phyloP scores from a whole-genome alignment of 2,329 filamentous ascomycete species.

The Fusarium irregulare region DNA sequence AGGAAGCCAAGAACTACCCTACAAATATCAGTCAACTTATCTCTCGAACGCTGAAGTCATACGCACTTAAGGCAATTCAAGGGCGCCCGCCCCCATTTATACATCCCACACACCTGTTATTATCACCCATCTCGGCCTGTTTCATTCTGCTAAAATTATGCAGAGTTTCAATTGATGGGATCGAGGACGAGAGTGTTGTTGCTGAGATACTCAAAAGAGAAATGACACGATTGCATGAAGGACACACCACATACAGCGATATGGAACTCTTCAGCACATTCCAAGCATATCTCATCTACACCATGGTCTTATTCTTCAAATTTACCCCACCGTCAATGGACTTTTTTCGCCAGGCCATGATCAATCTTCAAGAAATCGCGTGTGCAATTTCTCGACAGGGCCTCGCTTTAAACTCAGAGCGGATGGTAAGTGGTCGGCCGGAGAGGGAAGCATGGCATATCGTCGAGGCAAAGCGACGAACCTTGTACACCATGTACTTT shows the following conservation, averaged over 20 bases:
- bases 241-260: slow-evolving; percentile 43
- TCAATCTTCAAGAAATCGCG: slow-evolving; percentile 58
- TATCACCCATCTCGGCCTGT: slow-evolving; percentile 54
- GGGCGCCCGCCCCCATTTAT: slow-evolving; percentile 58
- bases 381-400: slow-evolving; percentile 50
- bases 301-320: slow-evolving; percentile 60
- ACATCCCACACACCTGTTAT: slow-evolving; percentile 53
- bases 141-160: slow-evolving; percentile 55
- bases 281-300: slow-evolving; percentile 66
- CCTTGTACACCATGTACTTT: slow-evolving; percentile 60
- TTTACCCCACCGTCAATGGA: slow-evolving; percentile 34
- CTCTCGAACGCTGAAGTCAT: slow-evolving; percentile 57
- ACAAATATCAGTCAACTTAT: slow-evolving; percentile 54
- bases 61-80: slow-evolving; percentile 52
- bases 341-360: slow-evolving; percentile 57
- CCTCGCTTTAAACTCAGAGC: slow-evolving; percentile 58
- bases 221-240: slow-evolving; percentile 55
- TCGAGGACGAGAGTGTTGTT: slow-evolving; percentile 42
- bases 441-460: slow-evolving; percentile 66
- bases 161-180: slow-evolving; percentile 51
- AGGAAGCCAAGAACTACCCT: slow-evolving; percentile 57
- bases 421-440: slow-evolving; percentile 50
- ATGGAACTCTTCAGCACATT: slow-evolving; percentile 56
- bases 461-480: slow-evolving; percentile 63
- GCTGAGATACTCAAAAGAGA: slow-evolving; percentile 54